Base-by-base conservation (phyloP, 768 basidiomycete genomes). In the Dacryopinax primogenitus region DNA sequence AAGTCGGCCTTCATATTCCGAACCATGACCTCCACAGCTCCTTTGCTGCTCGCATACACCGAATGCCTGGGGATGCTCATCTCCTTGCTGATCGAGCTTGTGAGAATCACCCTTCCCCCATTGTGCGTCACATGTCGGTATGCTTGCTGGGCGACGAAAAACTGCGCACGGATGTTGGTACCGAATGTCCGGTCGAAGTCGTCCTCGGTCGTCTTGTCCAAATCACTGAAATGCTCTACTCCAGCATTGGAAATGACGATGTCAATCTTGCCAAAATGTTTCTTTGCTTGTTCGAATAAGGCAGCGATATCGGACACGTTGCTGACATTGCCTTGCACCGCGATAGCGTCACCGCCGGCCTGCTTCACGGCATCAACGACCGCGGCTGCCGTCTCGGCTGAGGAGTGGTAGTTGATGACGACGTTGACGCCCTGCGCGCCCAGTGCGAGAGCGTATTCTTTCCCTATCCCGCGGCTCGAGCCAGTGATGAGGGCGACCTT, bases 401-500 rank as follows among this genome's bases (percentile, higher is more conserved):
- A 72, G 1, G 77, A 71, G 65, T 78, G 73, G 71, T 82, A 83
- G 71, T 84, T 82, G 23, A 84, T 76, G 6, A 82, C 83, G 67
- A 83, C 78, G 30, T 73, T 76, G 62, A 77, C 77, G 6, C 81
- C 81, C n/a, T 68, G 75, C 4, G 72, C 71, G 6, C 80, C 83
- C 15, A 84, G 74, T 3, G 75, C 72, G 21, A 78, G 70, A 0
- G 82, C 80, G 1, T 81, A 81, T 1, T 81, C 82, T 62, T 74
- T 72, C 2, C 82, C 82, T 62, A 84, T 83, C 0, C 82, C 82
- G 4, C 82, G 82, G 28, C 81, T 83, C 69, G 71, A 71, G 30
- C 74, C 74, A 9, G 72, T 70, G 45, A 71, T 62, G 66, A 75
- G 66, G 28, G 73, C 72, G 18, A 74, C 71, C 66, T 72, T 72